Conservation (phyloP, 805 yeast genomes). For the Lipomyces spencermartinsiae region DNA sequence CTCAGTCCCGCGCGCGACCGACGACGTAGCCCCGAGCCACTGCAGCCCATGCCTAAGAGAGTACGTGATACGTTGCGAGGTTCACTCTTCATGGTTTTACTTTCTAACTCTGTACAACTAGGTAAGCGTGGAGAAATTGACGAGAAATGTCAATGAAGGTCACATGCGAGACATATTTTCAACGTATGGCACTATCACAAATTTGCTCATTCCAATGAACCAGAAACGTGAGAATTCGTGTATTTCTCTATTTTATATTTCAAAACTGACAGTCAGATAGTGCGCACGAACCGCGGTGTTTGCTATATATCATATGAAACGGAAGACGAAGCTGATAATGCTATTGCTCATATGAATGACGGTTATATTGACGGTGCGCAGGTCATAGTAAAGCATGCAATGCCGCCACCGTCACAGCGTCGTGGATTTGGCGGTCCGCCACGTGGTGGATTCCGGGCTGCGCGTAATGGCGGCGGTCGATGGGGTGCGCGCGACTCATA, state of each 20-base stretch:
- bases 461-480: constrained; percentile 16
- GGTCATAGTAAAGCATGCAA: constrained; percentile 23
- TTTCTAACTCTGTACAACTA: background rate
- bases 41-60: constrained; percentile 5
- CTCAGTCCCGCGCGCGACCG: constrained; percentile 14
- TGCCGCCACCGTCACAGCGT: constrained; percentile 17
- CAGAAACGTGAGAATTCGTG: constrained; percentile 5
- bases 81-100: background rate
- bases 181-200: constrained; percentile 26
- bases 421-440: constrained; percentile 11
- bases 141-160: constrained; percentile 28
- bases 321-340: constrained; percentile 29
- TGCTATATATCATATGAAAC: constrained; percentile 29
- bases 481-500: constrained; percentile 10
- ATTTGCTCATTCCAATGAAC: constrained; percentile 24
- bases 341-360: constrained; percentile 37
- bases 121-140: constrained; percentile 31
- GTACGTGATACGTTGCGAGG: background rate
- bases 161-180: constrained; percentile 37
- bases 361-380: constrained; percentile 34
- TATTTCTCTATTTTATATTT: background rate
- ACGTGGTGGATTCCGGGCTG: constrained; percentile 20
- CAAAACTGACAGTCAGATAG: background rate
- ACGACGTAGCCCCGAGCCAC: constrained; percentile 1
- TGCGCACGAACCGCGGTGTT: constrained; percentile 14